Percentiles rank a stretch among this genome's conserved stretches.
phyloP scores from a whole-genome alignment of 1,284 basidiomycete species.

The Pyrrhoderma noxium region DNA sequence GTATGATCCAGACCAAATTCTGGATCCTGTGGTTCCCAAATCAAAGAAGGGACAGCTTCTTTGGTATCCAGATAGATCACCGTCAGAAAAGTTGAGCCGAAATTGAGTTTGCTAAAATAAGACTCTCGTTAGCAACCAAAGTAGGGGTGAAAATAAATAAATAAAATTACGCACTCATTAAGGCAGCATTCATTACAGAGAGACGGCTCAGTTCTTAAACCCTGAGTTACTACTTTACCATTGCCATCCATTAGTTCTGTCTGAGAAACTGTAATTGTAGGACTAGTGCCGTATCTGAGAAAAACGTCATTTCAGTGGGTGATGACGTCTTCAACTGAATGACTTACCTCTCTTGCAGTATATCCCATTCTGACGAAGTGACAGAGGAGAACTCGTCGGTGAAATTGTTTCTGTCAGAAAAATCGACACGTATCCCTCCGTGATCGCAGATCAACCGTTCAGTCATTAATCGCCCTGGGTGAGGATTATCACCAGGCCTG shows the following conservation, averaged over 20 bases:
- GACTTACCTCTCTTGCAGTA: no score
- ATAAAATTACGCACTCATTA: no score
- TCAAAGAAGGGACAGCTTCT: not conserved
- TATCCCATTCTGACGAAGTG: slow-evolving; percentile 55
- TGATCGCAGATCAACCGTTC: slow-evolving; percentile 60
- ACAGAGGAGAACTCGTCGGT: slow-evolving; percentile 49
- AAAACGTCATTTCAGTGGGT: no score
- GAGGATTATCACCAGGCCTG: slow-evolving; percentile 45
- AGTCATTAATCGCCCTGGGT: slow-evolving; percentile 60
- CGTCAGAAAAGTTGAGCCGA: slow-evolving; percentile 14
- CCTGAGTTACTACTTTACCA: no score
- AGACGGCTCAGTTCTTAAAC: no score
- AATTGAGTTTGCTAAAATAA: slow-evolving; percentile 26
- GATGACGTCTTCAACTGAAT: no score
- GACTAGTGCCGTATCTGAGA: no score
- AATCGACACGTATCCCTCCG: slow-evolving; percentile 54
- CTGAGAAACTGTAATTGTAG: no score
- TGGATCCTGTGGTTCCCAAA: not conserved
- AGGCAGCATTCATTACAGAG: no score
- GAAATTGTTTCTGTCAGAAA: slow-evolving; percentile 49
- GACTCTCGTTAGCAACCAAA: not conserved
- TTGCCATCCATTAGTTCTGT: no score
- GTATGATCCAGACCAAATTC: not conserved
- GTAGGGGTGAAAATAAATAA: no score
- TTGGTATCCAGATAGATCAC: slow-evolving; percentile 9